Evolutionary conservation across 108 stramenopile species (phyloP).

Genomic region (Nitzschia sp.): DNA sequence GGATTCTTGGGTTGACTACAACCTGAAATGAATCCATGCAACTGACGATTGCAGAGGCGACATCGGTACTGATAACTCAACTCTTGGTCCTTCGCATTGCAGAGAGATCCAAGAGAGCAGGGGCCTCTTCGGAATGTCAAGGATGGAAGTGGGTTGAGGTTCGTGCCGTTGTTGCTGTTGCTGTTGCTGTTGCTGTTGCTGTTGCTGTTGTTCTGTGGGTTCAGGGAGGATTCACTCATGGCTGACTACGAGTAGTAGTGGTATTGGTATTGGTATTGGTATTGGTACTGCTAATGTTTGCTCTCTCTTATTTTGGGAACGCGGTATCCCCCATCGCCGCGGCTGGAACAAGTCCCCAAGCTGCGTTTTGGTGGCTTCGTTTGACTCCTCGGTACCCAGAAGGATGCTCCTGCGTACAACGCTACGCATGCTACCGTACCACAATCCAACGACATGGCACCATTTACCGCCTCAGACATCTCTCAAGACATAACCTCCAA

Average conservation of each 20-base stretch:
- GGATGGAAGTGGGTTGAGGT: background rate
- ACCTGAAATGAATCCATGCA: slow-evolving; percentile 27
- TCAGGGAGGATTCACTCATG: background rate
- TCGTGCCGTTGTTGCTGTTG: background rate
- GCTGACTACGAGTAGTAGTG: background rate
- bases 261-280: background rate
- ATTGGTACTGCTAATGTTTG: background rate
- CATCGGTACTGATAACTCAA: slow-evolving; percentile 21
- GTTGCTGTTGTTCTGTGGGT: background rate
- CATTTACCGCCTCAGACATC: no score
- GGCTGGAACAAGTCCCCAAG: no score
- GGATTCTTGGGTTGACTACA: slow-evolving; percentile 16
- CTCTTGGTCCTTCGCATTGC: slow-evolving; percentile 12
- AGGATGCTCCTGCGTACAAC: no score
- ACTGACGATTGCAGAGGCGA: slow-evolving; percentile 11
- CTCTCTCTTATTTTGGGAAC: no score
- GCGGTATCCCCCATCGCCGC: no score
- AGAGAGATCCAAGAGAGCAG: slow-evolving; percentile 9
- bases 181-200: slow-evolving; percentile 3
- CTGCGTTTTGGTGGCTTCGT: no score
- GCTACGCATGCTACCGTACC: no score
- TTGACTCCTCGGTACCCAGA: no score
- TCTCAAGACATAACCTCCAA: no score
- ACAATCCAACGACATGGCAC: no score
- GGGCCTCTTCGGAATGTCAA: slow-evolving; percentile 7